phyloP scores from a whole-genome alignment of 257 asterid species.

The Scutellaria barbata region DNA sequence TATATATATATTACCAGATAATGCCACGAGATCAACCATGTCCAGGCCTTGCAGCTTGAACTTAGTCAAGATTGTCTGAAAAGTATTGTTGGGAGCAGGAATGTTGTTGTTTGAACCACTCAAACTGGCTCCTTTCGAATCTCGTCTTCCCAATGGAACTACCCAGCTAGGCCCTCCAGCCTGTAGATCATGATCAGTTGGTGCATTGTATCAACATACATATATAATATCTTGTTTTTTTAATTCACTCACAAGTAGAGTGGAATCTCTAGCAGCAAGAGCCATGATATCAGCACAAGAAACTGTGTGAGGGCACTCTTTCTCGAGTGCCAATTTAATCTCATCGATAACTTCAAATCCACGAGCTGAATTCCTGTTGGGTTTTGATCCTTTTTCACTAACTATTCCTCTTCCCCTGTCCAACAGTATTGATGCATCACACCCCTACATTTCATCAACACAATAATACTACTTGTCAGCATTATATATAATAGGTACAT shows the following conservation, averaged over 20 bases:
- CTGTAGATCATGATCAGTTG: constrained; percentile 10
- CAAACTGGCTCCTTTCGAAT: constrained; percentile 50
- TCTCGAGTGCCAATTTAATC: constrained; percentile 48
- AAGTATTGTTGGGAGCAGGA: constrained; percentile 62
- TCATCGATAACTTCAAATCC: constrained; percentile 57
- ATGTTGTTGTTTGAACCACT: constrained; percentile 54
- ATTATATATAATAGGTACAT: too few species aligned
- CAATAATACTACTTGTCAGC: neutral
- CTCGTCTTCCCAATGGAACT: constrained; percentile 62
- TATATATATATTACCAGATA: constrained; percentile 48
- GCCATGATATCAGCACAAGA: constrained; percentile 62
- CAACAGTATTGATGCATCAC: constrained; percentile 62
- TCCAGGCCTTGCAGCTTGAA: constrained; percentile 46
- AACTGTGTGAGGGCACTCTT: constrained; percentile 51
- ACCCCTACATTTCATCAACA: constrained; percentile 44
- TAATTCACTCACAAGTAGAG: constrained; percentile 45
- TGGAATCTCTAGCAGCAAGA: constrained; percentile 58
- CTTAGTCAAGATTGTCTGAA: constrained; percentile 49
- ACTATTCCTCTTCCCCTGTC: constrained; percentile 40
- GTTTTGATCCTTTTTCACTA: constrained; percentile 52
- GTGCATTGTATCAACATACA: too few species aligned
- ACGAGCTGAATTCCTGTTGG: constrained; percentile 55
- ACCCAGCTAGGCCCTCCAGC: constrained; percentile 59
- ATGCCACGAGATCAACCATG: constrained; percentile 57
- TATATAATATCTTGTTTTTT: too few species aligned